Evolutionary conservation across 768 basidiomycete genomes (phyloP).

Genomic region (Lactifluus piperatus): DNA sequence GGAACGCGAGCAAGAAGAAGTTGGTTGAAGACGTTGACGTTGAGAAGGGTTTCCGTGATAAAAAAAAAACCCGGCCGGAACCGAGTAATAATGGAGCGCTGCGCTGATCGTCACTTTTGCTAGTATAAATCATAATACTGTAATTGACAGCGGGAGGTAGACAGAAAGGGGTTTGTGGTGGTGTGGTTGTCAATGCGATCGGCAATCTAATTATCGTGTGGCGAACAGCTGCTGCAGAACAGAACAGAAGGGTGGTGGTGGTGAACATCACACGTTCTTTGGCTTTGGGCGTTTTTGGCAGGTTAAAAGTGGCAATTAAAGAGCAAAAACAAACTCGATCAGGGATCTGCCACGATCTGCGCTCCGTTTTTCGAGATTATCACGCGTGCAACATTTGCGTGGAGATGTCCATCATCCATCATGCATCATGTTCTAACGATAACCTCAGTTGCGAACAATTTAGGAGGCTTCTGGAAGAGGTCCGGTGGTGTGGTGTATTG

Average conservation of each 20-base stretch:
- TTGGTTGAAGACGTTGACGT: no score
- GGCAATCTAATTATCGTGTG: neutral
- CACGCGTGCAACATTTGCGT: neutral
- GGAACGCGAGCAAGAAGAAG: neutral
- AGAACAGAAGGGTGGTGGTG: no score
- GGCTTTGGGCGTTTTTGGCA: neutral
- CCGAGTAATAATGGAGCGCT: neutral
- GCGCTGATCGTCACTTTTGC: conserved; percentile 1
- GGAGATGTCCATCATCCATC: no score
- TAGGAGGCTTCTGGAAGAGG: no score
- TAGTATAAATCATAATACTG: no score
- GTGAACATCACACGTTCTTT: neutral
- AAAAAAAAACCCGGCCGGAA: conserved; percentile 4
- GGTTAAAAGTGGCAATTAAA: neutral
- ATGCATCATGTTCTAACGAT: neutral
- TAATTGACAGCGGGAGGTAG: neutral
- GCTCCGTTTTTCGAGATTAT: neutral
- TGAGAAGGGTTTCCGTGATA: neutral
- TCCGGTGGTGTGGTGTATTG: no score
- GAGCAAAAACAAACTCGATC: neutral
- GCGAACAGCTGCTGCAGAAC: no score
- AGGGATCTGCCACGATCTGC: neutral
- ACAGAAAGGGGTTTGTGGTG: neutral
- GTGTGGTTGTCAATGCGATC: neutral
- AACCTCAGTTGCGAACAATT: neutral